These are phyloP conservation scores for Trametes cingulata DNA, from an alignment of 768 basidiomycete genomes.

Conservation along the genomic window DNA sequence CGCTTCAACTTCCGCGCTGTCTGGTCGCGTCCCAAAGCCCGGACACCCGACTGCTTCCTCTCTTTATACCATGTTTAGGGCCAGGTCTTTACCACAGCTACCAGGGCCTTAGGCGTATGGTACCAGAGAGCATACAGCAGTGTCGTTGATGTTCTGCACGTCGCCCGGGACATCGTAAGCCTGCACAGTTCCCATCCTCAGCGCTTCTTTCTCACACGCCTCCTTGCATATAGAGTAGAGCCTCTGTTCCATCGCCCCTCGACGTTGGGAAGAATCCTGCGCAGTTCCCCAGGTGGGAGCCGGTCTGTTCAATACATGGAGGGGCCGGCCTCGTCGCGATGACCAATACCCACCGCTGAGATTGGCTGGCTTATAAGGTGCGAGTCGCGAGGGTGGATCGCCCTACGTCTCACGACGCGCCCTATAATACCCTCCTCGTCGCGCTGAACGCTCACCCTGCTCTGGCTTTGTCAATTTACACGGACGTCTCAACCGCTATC, in stretches of 20 bases:
- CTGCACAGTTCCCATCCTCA: conserved; percentile 8
- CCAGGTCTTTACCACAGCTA: too few relatives aligned
- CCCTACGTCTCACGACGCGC: not conserved
- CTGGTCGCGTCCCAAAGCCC: too few relatives aligned
- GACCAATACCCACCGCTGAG: conserved; percentile 9
- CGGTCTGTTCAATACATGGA: not conserved
- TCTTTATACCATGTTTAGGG: too few relatives aligned
- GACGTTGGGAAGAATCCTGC: not conserved
- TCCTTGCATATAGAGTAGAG: not conserved
- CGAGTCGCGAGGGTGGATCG: not conserved
- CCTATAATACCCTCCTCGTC: not conserved
- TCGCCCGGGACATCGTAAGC: not conserved
- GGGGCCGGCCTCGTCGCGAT: conserved; percentile 1
- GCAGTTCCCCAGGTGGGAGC: conserved; percentile 13
- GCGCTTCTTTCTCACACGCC: conserved; percentile 16
- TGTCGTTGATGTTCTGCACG: not conserved
- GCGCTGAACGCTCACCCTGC: not conserved
- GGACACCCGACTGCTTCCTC: too few relatives aligned
- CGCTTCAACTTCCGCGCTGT: too few relatives aligned
- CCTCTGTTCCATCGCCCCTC: not conserved
- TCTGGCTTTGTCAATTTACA: not conserved
- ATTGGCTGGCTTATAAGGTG: conserved; percentile 13
- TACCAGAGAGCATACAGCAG: too few relatives aligned
- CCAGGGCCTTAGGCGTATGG: too few relatives aligned
- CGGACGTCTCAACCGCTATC: not conserved